Conservation (phyloP, 164 flowering plant species). For the Chloranthus sessilifolius region DNA sequence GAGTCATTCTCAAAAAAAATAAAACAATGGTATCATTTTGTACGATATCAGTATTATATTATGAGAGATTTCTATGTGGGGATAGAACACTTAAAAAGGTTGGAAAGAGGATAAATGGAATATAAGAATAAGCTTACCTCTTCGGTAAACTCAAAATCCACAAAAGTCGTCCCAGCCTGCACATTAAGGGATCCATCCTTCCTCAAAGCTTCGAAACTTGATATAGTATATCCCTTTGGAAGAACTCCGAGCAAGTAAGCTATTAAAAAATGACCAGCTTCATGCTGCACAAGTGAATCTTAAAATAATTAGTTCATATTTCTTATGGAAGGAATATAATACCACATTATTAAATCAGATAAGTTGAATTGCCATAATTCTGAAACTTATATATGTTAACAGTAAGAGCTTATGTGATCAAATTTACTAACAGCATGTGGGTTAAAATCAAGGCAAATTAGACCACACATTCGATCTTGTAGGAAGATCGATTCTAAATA, state of each 20-base stretch:
- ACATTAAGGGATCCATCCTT: constrained; percentile 89
- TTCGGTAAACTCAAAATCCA: constrained; percentile 84
- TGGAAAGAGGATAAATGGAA: neutral
- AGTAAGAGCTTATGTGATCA: no score
- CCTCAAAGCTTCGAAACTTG: constrained; percentile 74
- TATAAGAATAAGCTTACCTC: constrained; percentile 43
- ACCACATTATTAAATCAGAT: neutral
- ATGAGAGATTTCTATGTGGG: neutral
- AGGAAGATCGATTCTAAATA: no score
- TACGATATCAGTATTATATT: neutral
- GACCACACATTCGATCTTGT: no score
- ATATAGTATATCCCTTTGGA: constrained; percentile 72
- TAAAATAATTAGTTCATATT: constrained; percentile 1
- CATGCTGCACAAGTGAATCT: constrained; percentile 54
- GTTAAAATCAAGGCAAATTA: no score
- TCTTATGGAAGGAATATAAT: neutral
- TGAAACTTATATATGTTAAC: no score
- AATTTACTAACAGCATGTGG: no score
- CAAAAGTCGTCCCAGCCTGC: constrained; percentile 96
- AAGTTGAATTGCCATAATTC: no score
- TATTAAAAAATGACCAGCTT: constrained; percentile 93
- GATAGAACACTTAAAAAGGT: neutral
- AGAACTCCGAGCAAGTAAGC: constrained; percentile 91
- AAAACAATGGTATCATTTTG: no score
- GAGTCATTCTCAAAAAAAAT: no score